Evolutionary conservation across 148 eudicot species (phyloP).

Genomic region (Chenopodium formosanum): DNA sequence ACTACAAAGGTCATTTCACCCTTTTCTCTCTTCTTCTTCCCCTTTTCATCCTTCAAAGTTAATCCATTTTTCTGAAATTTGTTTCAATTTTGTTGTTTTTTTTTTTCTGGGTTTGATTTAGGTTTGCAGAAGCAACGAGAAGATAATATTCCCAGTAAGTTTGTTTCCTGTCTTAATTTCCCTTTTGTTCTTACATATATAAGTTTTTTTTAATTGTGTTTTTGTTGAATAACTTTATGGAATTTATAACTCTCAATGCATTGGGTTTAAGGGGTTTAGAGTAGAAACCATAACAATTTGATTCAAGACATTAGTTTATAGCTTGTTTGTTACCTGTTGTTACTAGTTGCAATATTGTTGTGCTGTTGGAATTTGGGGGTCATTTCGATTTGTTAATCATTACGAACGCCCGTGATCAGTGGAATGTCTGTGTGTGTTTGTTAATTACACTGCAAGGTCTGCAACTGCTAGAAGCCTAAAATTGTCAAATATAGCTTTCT

Average conservation of each 20-base stretch:
- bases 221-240: neutral
- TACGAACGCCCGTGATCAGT: neutral
- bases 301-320: neutral
- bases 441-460: neutral
- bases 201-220: neutral
- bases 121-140: conserved; percentile 79
- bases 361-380: neutral
- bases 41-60: neutral
- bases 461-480: neutral
- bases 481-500: neutral
- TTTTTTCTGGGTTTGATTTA: conserved; percentile 19
- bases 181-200: neutral
- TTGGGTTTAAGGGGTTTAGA: neutral
- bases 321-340: neutral
- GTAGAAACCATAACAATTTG: neutral
- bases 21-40: neutral
- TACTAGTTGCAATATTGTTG: neutral
- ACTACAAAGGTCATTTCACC: conserved; percentile 58
- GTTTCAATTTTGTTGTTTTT: neutral
- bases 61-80: neutral
- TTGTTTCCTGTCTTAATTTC: neutral
- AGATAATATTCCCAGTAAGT: conserved; percentile 61
- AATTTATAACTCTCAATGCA: neutral
- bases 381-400: neutral
- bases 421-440: neutral